phyloP scores from a whole-genome alignment of 1,284 basidiomycete species.

The Cystobasidium pallidum region DNA sequence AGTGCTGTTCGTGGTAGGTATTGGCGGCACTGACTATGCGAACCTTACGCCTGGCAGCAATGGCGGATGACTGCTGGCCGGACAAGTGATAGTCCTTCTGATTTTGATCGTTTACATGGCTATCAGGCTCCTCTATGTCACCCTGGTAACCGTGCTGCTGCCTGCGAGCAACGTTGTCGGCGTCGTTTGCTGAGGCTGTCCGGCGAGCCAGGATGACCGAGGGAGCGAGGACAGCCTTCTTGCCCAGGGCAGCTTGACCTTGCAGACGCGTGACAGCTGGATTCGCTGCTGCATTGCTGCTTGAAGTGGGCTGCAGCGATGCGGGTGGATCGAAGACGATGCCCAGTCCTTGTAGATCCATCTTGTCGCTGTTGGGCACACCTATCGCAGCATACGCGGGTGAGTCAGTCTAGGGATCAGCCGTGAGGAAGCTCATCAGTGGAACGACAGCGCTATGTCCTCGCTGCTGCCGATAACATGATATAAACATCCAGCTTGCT shows the following conservation, averaged over 20 bases:
- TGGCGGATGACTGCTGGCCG: not conserved
- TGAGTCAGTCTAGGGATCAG: no score
- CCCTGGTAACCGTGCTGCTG: not conserved
- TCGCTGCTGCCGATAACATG: no score
- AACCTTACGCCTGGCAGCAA: conserved; percentile 17
- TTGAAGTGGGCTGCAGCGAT: conserved; percentile 25
- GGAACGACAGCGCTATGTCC: no score
- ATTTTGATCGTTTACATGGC: not conserved
- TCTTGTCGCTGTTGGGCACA: no score
- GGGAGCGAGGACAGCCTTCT: not conserved
- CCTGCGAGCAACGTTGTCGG: not conserved
- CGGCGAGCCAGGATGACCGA: conserved; percentile 10
- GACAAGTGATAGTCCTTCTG: not conserved
- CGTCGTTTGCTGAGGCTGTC: conserved; percentile 25
- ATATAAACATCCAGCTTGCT: conserved; percentile 4
- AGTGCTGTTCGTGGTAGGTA: conserved; percentile 36
- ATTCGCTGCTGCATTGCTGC: conserved; percentile 15
- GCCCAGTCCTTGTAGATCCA: conserved; percentile 31
- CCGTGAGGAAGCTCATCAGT: no score
- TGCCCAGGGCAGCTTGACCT: conserved; percentile 33
- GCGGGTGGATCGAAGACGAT: conserved; percentile 43
- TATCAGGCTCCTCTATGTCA: not conserved
- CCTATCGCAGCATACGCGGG: no score
- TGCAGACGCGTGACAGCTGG: conserved; percentile 24
- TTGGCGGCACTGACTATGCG: conserved; percentile 39